Evolutionary conservation across 208 protist species (phyloP).

Genomic region (Acanthamoeba lenticulata): DNA sequence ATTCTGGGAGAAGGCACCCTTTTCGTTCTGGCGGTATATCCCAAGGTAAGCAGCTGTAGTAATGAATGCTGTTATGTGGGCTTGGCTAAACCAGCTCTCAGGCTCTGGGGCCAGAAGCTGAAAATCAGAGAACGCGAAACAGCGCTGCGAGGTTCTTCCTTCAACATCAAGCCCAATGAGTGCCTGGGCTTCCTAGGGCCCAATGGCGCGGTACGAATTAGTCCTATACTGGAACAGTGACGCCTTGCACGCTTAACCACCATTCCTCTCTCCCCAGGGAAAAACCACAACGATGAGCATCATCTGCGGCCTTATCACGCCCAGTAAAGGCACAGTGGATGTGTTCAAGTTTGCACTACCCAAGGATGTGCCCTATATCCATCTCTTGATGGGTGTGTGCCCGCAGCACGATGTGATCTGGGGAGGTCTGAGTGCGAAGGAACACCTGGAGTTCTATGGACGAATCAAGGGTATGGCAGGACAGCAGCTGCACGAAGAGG

Average conservation of each 20-base stretch:
- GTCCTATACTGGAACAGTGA: background rate
- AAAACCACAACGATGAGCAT: conserved; percentile 81
- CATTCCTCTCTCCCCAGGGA: conserved; percentile 38
- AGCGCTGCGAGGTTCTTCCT: background rate
- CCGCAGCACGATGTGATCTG: conserved; percentile 64
- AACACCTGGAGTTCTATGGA: conserved; percentile 66
- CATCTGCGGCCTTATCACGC: background rate
- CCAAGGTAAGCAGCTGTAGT: background rate
- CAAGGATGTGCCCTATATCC: background rate
- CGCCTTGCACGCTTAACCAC: background rate
- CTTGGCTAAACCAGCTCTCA: background rate
- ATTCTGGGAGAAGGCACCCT: background rate
- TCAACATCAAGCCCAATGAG: background rate
- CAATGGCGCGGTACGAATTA: conserved; percentile 75
- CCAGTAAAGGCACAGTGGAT: conserved; percentile 21
- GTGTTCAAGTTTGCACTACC: conserved; percentile 13
- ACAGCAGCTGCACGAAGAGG: background rate
- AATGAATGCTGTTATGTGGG: background rate
- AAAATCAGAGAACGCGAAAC: background rate
- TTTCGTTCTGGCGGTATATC: background rate
- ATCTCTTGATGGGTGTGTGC: conserved; percentile 57
- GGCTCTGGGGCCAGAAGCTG: background rate
- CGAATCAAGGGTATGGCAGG: conserved; percentile 5
- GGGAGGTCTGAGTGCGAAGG: conserved; percentile 11
- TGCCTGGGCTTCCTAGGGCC: conserved; percentile 74